Conservation (phyloP, 2,329 filamentous ascomycete species). For the Penicillium freii region DNA sequence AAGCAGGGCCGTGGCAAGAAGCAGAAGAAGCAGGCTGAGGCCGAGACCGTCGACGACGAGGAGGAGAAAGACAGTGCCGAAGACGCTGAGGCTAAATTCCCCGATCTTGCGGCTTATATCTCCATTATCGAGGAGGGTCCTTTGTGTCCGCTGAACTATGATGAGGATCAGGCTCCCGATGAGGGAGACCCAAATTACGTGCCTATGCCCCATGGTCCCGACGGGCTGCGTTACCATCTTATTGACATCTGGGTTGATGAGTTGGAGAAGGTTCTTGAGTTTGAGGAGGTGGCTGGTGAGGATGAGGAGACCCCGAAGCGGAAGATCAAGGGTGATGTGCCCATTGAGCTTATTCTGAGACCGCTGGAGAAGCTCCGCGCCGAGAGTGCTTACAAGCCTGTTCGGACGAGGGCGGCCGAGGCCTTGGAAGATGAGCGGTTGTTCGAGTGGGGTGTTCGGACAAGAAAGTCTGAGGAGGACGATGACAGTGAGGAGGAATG, state of each 20-base stretch:
- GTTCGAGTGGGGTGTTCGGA: slow-evolving; percentile 55
- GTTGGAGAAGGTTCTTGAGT: slow-evolving; percentile 66
- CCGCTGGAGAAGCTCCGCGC: slow-evolving; percentile 47
- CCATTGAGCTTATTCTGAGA: slow-evolving; percentile 43
- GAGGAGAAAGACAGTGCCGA: slow-evolving; percentile 21
- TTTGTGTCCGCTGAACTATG: slow-evolving; percentile 41
- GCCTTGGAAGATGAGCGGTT: slow-evolving; percentile 72
- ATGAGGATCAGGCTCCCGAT: slow-evolving; percentile 31
- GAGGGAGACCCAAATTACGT: slow-evolving; percentile 30
- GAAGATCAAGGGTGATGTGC: slow-evolving; percentile 39
- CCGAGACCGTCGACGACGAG: slow-evolving; percentile 19
- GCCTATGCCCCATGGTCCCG: slow-evolving; percentile 62
- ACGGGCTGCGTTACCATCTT: slow-evolving; percentile 81
- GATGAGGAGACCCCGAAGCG: slow-evolving; percentile 25
- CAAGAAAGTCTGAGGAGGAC: slow-evolving; percentile 42
- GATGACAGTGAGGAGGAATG: slow-evolving; percentile 58
- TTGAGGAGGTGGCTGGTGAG: slow-evolving; percentile 38
- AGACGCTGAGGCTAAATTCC: slow-evolving; percentile 26
- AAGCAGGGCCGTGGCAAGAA: slow-evolving; percentile 28
- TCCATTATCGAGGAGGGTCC: slow-evolving; percentile 42
- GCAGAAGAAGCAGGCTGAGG: slow-evolving; percentile 29
- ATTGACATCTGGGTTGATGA: slow-evolving; percentile 92
- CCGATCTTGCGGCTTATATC: slow-evolving; percentile 39
- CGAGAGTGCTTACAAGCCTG: slow-evolving; percentile 65
- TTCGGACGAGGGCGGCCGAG: slow-evolving; percentile 68